Evolutionary conservation across 2,329 filamentous ascomycete genomes (phyloP).

Genomic region (Pseudomassariella vexata): DNA sequence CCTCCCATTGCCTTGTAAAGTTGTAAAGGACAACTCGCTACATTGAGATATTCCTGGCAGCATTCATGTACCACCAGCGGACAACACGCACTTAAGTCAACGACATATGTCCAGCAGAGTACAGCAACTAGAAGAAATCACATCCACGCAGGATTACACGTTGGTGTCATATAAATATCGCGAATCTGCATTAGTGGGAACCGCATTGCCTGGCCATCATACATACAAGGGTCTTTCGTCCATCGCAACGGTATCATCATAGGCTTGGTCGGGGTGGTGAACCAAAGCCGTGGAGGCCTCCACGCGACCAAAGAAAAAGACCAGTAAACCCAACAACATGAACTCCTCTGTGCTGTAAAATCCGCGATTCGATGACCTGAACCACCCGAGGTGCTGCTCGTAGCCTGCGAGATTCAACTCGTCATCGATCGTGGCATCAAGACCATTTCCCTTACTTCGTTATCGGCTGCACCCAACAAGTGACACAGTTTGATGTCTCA

Average conservation of each 20-base stretch:
- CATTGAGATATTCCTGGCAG: too few species aligned
- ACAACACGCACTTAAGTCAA: too few species aligned
- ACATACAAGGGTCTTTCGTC: conserved; percentile 30
- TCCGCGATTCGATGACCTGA: conserved; percentile 21
- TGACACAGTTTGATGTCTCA: conserved; percentile 26
- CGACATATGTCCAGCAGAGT: too few species aligned
- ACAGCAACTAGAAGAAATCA: too few species aligned
- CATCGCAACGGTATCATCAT: conserved; percentile 14
- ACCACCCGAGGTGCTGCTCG: conserved; percentile 22
- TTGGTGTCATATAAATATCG: too few species aligned
- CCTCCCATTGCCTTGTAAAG: too few species aligned
- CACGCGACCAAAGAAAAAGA: conserved; percentile 23
- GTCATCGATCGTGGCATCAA: conserved; percentile 13
- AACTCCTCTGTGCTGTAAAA: conserved; percentile 24
- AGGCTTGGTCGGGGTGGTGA: conserved; percentile 11
- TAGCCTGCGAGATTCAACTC: conserved; percentile 28
- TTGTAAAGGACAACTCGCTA: too few species aligned
- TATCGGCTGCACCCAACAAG: conserved; percentile 18
- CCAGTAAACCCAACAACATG: conserved; percentile 26
- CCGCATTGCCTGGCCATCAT: conserved; percentile 41
- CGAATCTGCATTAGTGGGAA: conserved; percentile 40
- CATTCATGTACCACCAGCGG: too few species aligned
- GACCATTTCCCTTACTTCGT: conserved; percentile 5
- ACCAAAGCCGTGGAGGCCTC: conserved; percentile 20
- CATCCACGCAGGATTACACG: too few species aligned